Evolutionary conservation across 371 early-diverging fungal genomes (phyloP), one percentile per base, ranked within the genome.

Genomic region (Mortierella sp.): DNA sequence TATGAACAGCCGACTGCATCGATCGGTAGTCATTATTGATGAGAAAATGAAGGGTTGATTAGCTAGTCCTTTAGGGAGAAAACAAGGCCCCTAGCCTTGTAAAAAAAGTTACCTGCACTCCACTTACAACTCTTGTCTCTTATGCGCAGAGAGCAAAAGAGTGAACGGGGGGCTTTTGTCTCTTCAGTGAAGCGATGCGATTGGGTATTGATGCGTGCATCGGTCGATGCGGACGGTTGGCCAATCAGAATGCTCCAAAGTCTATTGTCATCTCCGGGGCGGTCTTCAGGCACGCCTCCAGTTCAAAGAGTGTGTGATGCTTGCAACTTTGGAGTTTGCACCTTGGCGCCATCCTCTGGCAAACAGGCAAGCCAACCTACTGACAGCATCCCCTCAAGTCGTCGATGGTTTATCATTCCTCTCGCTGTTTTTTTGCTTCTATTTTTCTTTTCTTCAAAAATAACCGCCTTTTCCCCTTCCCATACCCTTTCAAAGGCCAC

Each of bases 401-500:
- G 50, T 59, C 31, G 28, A 59, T 14, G 34, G 61, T 61, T 31
- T 61, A 61, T 61, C 37, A 31, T 14, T 19, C 34, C 6, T 34
- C 21, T 21, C 16, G 6, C 37, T 6, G 19, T 34, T 34, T 61
- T 61, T 31, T 28, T 14, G 3, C 3, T 28, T 31, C 19, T 61
- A 5, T 31, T 57, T 28, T 59, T 59, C 50, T 50, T 31, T 61
- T 8, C 9, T 61, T 5, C 31, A 19, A 61, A 19, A 61, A 61
- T 59, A 61, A 5, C 5, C 61, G 34, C 34, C 34, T 59, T 61
- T 21, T 2, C 61, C 61, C 61, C 37, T 14, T 19, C 34, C 61
- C 31, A 61, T 34, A 61, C 37, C 61, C 59, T 59, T 57, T 31
- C 61, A 34, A 19, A 61, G 61, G 61, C 61, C 61, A 61, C 5